Percentiles rank a stretch among this genome's conserved stretches.
phyloP scores from a whole-genome alignment of 192 early-diverging fungal species.

The Entrophospora sp. region DNA sequence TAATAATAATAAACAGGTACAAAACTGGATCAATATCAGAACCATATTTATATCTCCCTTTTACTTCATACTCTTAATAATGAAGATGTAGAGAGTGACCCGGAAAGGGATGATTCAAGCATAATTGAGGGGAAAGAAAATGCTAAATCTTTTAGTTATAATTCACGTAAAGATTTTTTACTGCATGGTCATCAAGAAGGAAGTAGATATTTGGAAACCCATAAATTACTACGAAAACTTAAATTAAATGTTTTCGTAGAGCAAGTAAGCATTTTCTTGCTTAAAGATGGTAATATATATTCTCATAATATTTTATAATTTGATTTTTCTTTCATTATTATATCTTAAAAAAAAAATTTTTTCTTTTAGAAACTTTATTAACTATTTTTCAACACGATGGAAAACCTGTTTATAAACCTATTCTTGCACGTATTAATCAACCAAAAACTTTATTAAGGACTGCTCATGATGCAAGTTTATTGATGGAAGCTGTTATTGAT shows the following conservation, averaged over 20 bases:
- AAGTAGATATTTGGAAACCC: neutral
- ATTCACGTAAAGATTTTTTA: neutral
- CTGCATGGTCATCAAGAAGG: neutral
- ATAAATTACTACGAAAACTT: neutral
- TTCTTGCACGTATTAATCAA: conserved; percentile 26
- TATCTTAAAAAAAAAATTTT: too few species aligned
- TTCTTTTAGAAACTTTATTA: conserved; percentile 30
- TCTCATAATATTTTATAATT: neutral
- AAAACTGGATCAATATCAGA: conserved; percentile 21
- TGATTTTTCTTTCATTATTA: too few species aligned
- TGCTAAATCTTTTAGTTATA: neutral
- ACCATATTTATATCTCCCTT: conserved; percentile 21
- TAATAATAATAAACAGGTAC: neutral
- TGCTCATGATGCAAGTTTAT: conserved; percentile 30
- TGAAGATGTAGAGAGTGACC: neutral
- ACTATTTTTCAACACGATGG: conserved; percentile 35
- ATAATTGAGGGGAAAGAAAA: neutral
- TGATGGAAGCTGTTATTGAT: conserved; percentile 39
- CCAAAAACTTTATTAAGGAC: conserved; percentile 25
- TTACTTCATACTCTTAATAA: conserved; percentile 15
- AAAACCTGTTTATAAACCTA: conserved; percentile 26
- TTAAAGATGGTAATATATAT: conserved; percentile 18
- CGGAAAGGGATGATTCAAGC: neutral
- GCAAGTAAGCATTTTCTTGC: conserved; percentile 31
- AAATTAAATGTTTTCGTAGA: conserved; percentile 22